Base-by-base conservation (phyloP, 495 filamentous ascomycete species). In the Ramalina intermedia region DNA sequence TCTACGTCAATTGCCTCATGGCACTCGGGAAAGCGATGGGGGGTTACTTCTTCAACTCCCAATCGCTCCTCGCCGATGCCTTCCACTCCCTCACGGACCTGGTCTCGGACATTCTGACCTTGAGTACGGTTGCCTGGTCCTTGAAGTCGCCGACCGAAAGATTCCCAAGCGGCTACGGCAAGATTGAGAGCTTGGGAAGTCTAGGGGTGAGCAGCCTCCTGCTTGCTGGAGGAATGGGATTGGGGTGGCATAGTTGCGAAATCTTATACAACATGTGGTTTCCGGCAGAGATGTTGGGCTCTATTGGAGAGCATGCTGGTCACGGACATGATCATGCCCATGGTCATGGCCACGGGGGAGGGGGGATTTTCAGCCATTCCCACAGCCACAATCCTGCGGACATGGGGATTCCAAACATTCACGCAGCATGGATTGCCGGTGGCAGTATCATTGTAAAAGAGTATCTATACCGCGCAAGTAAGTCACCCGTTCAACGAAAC, bases 401-500 rank as follows among this genome's bases (percentile, higher is more conserved):
- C 37, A 58, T 75, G 23, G 84, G 78, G 0, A 52, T 55, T 39
- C 91, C 91, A 0, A 90, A 81, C 59, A 73, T 96, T 49, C 84
- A 96, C 59, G 91, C 91, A 8, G 90, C 87, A 16, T 98, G 91
- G 91, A 65, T 98, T 20, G 91, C 91, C n/a, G 85, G 75, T 14
- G 88, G 85, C 4, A 91, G 86, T 2, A 93, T 98, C 44, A 64
- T 85, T 2, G 68, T 94, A 47, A 98, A 98, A 68, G 91, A 98
- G 63, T 98, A 89, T 84, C 68, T 98, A 24, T 98, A 96, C 61
- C 82, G 84, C 71, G 85, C 88, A 41, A 96, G 90, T 93, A 79
- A 70, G 87, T 51, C 23, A 29, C 33, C 41, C 18, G 7, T 18
- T n/a, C 24, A 18, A 23, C 46, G 13, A 47, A 36, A n/a, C 17